Base-by-base conservation (phyloP, 2,329 filamentous ascomycete genomes). In the Penicillium sp. region DNA sequence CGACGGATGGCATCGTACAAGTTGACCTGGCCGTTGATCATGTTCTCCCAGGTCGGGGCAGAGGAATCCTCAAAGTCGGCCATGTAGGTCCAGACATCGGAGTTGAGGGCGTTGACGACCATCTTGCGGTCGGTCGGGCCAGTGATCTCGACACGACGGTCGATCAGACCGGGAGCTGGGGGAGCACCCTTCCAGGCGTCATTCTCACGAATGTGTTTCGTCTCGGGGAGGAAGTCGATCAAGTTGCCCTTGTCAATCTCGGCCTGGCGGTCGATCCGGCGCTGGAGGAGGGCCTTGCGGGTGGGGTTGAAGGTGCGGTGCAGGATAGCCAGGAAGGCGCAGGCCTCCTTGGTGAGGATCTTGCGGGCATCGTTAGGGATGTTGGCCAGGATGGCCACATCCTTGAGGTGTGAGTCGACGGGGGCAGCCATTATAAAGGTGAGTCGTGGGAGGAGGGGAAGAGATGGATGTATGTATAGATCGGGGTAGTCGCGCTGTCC, bases 61-160 rank as follows among this genome's bases (percentile, higher is more conserved):
- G 86, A 95, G 6, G 95, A 97, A 79, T 98, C 94, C 81, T 99
- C 95, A 69, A 99, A 96, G 80, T 99, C 95, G 52, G 95, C 95
- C 95, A 99, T 99, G 75, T 98, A 99, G 59, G 94, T 98, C 90
- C 91, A 98, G 26, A 98, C 95, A 73, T 98, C 87, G 49, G 94
- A 89, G 79, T 98, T 99, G 76, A 98, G 76, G 10, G 95, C 95
- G 78, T 99, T 99, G 65, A 98, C 92, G 52, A 98, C 93, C 95
- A 99, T 99, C 86, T 98, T 99, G 69, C 95, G 87, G 80, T 98
- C 95, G 6, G 93, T 97, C 0, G 95, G 95, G 8, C 95, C 95
- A 5, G 95, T 99, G 74, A 98, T 99, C 83, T 99, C 95, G 35
- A 97, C 91, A 63, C 95, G 88, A 67, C 95, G 89, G 82, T 99